These are phyloP conservation scores for Cladorrhinum samala DNA, from an alignment of 495 filamentous ascomycete species.

Conservation along the genomic window DNA sequence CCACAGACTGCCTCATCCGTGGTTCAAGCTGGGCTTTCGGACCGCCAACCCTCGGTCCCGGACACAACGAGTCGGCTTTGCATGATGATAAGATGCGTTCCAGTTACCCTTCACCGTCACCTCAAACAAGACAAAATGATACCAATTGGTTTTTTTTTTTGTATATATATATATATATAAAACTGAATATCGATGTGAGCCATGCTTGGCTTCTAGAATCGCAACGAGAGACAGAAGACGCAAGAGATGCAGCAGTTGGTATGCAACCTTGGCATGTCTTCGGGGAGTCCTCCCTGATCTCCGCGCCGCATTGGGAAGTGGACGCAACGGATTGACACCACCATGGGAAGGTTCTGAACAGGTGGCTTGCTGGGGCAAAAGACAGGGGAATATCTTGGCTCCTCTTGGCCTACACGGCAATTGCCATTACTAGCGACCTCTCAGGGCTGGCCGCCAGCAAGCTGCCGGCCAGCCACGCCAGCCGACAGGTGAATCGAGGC, in stretches of 20 bases:
- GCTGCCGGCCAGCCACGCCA: constrained; percentile 13
- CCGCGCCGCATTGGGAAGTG: not conserved
- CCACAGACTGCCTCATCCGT: not conserved
- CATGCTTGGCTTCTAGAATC: not conserved
- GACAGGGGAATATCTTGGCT: not conserved
- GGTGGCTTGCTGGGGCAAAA: not conserved
- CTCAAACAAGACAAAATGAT: not conserved
- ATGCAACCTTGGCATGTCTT: constrained; percentile 16
- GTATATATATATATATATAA: not conserved
- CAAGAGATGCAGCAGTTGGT: not conserved
- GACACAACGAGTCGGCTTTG: not conserved
- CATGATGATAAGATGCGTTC: not conserved
- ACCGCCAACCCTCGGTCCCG: constrained; percentile 2
- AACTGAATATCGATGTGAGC: not conserved
- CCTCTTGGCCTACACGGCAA: constrained; percentile 18
- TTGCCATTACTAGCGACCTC: constrained; percentile 8
- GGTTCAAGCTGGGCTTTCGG: constrained; percentile 1
- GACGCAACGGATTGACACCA: not conserved
- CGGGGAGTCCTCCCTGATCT: not conserved
- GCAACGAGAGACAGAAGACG: not conserved
- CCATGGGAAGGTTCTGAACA: not conserved
- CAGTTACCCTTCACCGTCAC: not conserved
- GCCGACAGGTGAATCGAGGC: constrained; percentile 13
- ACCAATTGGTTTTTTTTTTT: not conserved
- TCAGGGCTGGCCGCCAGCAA: constrained; percentile 5